Evolutionary conservation across 352 stramenopile species (phyloP).

Genomic region (Peronospora farinosa): DNA sequence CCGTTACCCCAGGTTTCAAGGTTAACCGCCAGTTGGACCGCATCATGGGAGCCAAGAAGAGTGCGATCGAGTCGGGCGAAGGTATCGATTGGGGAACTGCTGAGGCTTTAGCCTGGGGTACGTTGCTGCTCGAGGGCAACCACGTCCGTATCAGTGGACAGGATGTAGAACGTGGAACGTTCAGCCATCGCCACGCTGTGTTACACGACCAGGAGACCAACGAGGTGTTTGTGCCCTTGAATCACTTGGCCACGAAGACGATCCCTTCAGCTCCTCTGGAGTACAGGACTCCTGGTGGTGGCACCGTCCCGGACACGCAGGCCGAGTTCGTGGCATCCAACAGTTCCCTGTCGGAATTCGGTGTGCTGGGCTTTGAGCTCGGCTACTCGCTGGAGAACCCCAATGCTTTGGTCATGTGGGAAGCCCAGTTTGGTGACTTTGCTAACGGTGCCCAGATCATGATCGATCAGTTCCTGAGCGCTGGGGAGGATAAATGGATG

Average conservation of each 20-base stretch:
- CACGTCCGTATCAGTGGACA: constrained; percentile 89
- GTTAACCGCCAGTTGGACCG: constrained; percentile 92
- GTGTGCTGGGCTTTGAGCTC: constrained; percentile 93
- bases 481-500: constrained; percentile 97
- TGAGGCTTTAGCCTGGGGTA: constrained; percentile 93
- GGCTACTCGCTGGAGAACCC: constrained; percentile 94
- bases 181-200: constrained; percentile 90
- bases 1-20: constrained; percentile 84
- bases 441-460: constrained; percentile 95
- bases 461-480: constrained; percentile 95
- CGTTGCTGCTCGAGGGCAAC: constrained; percentile 89
- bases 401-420: constrained; percentile 90
- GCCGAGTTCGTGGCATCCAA: constrained; percentile 91
- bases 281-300: constrained; percentile 23
- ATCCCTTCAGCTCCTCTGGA: constrained; percentile 55
- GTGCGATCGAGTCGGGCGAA: constrained; percentile 68
- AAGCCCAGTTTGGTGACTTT: constrained; percentile 98
- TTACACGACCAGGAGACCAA: constrained; percentile 94
- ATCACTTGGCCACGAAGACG: constrained; percentile 78
- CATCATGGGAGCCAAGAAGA: constrained; percentile 85
- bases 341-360: constrained; percentile 94
- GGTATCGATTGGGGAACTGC: constrained; percentile 96
- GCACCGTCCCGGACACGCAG: constrained; percentile 62
- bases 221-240: constrained; percentile 90
- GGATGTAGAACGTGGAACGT: constrained; percentile 92